Evolutionary conservation across 2,329 filamentous ascomycete genomes (phyloP).

Genomic region (Cadophora malorum): DNA sequence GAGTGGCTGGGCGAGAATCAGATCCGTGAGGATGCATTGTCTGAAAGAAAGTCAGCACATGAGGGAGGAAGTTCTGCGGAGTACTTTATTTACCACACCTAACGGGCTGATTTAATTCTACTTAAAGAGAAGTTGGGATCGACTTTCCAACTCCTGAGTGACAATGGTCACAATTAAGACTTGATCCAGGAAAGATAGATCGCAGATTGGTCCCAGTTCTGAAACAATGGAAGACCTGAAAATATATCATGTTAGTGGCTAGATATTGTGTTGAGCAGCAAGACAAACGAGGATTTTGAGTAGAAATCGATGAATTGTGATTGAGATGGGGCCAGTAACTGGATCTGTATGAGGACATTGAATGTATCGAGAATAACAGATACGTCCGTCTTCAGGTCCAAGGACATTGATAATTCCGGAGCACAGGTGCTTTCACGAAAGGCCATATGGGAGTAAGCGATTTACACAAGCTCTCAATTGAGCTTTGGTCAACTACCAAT

Average conservation of each 20-base stretch:
- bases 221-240: not conserved
- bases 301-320: not conserved
- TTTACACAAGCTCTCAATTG: not conserved
- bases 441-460: no score
- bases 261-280: not conserved
- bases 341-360: not conserved
- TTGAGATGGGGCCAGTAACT: not conserved
- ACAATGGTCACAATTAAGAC: not conserved
- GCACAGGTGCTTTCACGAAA: not conserved
- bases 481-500: not conserved
- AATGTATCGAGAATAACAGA: not conserved
- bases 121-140: not conserved
- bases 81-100: not conserved
- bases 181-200: not conserved
- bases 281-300: not conserved
- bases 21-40: constrained; percentile 1
- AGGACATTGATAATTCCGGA: not conserved
- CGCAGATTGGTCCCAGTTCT: not conserved
- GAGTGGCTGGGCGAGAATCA: not conserved
- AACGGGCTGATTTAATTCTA: not conserved
- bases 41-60: not conserved
- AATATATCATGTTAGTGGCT: not conserved
- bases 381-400: not conserved
- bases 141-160: not conserved
- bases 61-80: not conserved